phyloP scores from a whole-genome alignment of 306 rosid genomes.

The Cyamopsis tetragonoloba region DNA sequence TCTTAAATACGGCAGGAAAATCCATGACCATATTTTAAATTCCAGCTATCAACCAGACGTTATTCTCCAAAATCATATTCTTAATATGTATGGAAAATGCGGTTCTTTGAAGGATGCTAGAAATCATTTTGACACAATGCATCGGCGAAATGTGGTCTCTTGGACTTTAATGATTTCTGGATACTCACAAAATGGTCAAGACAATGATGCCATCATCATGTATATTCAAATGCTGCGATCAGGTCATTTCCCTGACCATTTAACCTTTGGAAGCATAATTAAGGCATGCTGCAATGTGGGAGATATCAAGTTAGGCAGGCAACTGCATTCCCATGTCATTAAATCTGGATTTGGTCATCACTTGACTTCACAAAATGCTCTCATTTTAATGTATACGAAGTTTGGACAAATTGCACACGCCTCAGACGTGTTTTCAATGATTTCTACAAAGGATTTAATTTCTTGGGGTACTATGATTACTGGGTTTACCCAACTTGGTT shows the following conservation, averaged over 20 bases:
- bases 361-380: constrained; percentile 65
- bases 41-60: constrained; percentile 41
- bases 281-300: constrained; percentile 55
- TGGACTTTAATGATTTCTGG: constrained; percentile 82
- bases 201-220: constrained; percentile 48
- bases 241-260: constrained; percentile 56
- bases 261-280: constrained; percentile 66
- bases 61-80: constrained; percentile 60
- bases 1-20: constrained; percentile 49
- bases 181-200: constrained; percentile 51
- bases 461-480: constrained; percentile 78
- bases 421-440: constrained; percentile 44
- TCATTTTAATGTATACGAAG: constrained; percentile 69
- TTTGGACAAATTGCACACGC: constrained; percentile 53
- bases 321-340: constrained; percentile 60
- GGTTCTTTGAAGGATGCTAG: constrained; percentile 66
- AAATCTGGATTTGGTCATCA: constrained; percentile 49
- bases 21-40: constrained; percentile 46
- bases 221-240: constrained; percentile 54
- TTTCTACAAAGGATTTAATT: constrained; percentile 56
- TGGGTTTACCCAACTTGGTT: constrained; percentile 67
- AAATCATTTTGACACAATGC: constrained; percentile 63
- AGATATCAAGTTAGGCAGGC: constrained; percentile 51
- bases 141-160: constrained; percentile 54
- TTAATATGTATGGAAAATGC: constrained; percentile 75